Evolutionary conservation across 176 grass and related monocot genomes (phyloP), one percentile per base, ranked within the genome.

Genomic region (Oryza brachyantha): DNA sequence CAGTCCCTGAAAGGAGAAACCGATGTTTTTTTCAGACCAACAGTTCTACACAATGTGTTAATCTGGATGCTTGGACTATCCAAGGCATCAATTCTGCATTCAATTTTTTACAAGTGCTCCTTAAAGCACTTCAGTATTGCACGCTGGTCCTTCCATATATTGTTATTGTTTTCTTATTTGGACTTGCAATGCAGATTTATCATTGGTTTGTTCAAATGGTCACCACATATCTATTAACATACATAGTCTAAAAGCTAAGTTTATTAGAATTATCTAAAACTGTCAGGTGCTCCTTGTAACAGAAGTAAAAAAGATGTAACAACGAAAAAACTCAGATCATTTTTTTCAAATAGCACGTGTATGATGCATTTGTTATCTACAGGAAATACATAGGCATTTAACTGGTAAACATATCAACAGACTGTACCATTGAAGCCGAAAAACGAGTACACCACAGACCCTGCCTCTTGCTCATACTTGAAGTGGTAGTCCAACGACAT

Each of bases 401-500:
- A 52, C 48, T 52, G n/a, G 48, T 46, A 3, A 8, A 35, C 17
- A 26, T 3, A 54, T 6, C 60, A 19, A 57, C 27, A 29, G 28
- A 36, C 1, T 13, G 9, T 79, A 93, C 96, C 96, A 65, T 99
- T 99, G 66, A 95, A 99, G 38, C 96, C 96, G 2, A 99, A 99
- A 36, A 99, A 99, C 0, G 92, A 84, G 43, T 90, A 95, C 5
- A 88, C 54, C 0, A 76, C 71, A 24, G 96, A 99, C 22, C 96
- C 96, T 5, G 96, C 93, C 65, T 99, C 90, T 32, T 99, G 96
- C 84, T 99, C 96, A 22, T 91, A 85, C 68, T 93, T 99, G 84
- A 99, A 99, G 74, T 99, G 96, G 86, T 93, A 99, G 59, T 99
- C 90, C 26, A 99, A 66, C 0, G 96, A 99, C 96, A 99, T 99